Base-by-base conservation (phyloP, 2,329 filamentous ascomycete species). In the Xylaria multiplex region DNA sequence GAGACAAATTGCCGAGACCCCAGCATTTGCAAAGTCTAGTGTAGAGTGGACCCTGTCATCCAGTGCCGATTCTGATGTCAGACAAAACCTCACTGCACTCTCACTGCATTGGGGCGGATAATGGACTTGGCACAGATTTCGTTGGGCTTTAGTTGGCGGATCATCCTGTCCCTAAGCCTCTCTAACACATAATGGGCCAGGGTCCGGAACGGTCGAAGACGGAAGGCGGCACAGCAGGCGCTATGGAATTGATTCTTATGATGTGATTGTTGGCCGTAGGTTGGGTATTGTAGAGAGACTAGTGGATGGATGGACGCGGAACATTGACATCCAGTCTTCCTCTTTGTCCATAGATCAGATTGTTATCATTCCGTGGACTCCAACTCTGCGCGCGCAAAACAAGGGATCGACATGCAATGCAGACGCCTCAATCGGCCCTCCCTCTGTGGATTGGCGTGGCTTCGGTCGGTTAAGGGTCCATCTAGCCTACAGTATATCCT, bases 21-120 rank as follows among this genome's bases (percentile, higher is more conserved):
- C 60, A 66, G 60, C 49, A 45, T 59, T 62, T 57, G 52, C 32
- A 48, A 49, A 55, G 42, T 22, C 49, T 27, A 13, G 35, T 8
- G 8, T 45, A 53, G 2, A 64, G 64, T 64, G 60, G 60, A 56
- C 62, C 62, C 46, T 42, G 35, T 14, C 57, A 37, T 57, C 57
- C 62, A 63, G 22, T 66, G 56, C 66, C 63, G 66, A 7, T 13
- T 62, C 54, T 66, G 63, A 66, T 68, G 66, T 68, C 62, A 68
- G 66, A 66, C 63, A 40, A 66, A 52, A 65, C 58, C 54, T 59
- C 54, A 54, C 57, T 58, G 61, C 65, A 58, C 13, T 58, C 43
- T 54, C 54, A 50, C 52, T 58, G 46, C 64, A 56, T 58, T 57
- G 61, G 54, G 56, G 37, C 22, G 7, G 6, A 50, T 55, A 63